A percentile compares a stretch with the other conserved stretches of the same genome.
These are phyloP conservation scores for Benincasa hispida DNA, from an alignment of 306 rosid species.

Conservation along the genomic window DNA sequence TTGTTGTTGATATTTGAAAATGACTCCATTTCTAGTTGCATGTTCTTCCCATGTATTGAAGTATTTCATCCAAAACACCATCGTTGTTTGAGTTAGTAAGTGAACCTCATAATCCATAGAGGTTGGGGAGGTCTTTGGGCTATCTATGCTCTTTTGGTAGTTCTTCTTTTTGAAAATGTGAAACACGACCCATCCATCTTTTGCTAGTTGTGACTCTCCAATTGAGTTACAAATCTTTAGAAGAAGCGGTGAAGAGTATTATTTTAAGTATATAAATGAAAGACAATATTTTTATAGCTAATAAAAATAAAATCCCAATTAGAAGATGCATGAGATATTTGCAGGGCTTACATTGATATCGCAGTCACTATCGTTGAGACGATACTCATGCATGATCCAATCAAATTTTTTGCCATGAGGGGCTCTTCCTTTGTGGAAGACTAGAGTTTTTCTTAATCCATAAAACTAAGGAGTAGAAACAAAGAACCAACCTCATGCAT, in stretches of 20 bases:
- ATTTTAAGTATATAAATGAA: neutral
- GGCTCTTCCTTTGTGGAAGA: constrained; percentile 51
- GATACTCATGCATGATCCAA: constrained; percentile 56
- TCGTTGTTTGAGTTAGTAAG: constrained; percentile 18
- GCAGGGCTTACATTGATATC: constrained; percentile 20
- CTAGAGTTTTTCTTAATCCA: constrained; percentile 45
- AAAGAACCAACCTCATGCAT: too few relatives aligned
- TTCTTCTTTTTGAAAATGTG: constrained; percentile 49
- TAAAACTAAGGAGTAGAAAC: too few relatives aligned
- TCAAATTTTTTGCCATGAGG: constrained; percentile 52
- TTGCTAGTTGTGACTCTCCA: constrained; percentile 18
- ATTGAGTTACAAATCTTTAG: constrained; percentile 19
- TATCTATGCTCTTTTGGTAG: constrained; percentile 35
- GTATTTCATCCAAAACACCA: constrained; percentile 40
- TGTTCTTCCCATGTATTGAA: too few relatives aligned
- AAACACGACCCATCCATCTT: constrained; percentile 50
- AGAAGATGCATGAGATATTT: neutral
- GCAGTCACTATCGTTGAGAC: constrained; percentile 29
- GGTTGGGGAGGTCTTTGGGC: too few relatives aligned
- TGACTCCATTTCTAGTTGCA: too few relatives aligned
- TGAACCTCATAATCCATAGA: constrained; percentile 13
- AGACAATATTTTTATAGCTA: neutral
- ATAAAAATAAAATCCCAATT: too few relatives aligned
- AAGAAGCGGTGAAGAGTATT: neutral
- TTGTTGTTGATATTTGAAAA: too few relatives aligned